phyloP scores from a whole-genome alignment of 805 yeast species.

The Candida jianshihensis region DNA sequence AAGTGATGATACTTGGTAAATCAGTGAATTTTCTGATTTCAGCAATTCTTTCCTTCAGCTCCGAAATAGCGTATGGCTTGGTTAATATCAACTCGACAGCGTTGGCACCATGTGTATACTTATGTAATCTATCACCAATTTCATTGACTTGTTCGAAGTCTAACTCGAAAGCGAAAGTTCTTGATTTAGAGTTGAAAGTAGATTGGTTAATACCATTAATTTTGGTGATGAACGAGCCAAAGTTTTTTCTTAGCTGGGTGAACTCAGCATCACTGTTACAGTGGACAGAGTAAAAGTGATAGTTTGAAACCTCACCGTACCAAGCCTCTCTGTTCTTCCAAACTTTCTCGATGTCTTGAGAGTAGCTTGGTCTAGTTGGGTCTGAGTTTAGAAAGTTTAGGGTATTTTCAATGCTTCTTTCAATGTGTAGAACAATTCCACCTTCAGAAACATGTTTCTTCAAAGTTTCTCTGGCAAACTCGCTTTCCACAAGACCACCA shows the following conservation, averaged over 20 bases:
- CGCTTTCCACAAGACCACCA: slow-evolving; percentile 88
- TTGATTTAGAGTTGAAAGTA: slow-evolving; percentile 24
- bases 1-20: slow-evolving; percentile 75
- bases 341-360: slow-evolving; percentile 71
- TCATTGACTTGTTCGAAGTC: slow-evolving; percentile 65
- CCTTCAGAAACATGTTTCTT: slow-evolving; percentile 38
- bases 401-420: slow-evolving; percentile 79
- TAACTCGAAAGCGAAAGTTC: slow-evolving; percentile 68
- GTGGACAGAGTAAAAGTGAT: slow-evolving; percentile 69
- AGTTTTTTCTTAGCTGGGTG: slow-evolving; percentile 47
- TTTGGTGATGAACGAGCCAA: slow-evolving; percentile 48
- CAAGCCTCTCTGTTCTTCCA: slow-evolving; percentile 77
- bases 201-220: slow-evolving; percentile 49
- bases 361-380: slow-evolving; percentile 81
- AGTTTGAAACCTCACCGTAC: slow-evolving; percentile 77
- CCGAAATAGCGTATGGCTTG: slow-evolving; percentile 36
- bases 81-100: slow-evolving; percentile 82
- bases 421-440: slow-evolving; percentile 85
- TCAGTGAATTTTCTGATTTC: slow-evolving; percentile 53
- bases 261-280: slow-evolving; percentile 52
- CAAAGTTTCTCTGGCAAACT: slow-evolving; percentile 57
- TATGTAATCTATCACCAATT: slow-evolving; percentile 35
- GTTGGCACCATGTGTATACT: slow-evolving; percentile 58
- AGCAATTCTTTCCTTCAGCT: slow-evolving; percentile 70
- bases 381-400: slow-evolving; percentile 69